phyloP scores from a whole-genome alignment of 306 rosid species.

The Quercus agrifolia region DNA sequence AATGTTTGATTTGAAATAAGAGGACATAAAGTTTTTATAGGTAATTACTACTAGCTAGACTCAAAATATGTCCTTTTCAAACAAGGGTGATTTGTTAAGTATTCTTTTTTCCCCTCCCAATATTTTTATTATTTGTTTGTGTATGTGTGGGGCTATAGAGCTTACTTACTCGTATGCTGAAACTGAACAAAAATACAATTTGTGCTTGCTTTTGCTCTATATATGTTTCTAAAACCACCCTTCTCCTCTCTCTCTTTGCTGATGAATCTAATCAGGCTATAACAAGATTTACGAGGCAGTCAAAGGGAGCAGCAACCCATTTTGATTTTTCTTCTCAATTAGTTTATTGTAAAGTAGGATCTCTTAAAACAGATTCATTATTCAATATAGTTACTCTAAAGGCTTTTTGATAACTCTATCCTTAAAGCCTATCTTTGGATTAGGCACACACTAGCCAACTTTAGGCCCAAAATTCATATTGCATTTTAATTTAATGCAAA shows the following conservation, averaged over 20 bases:
- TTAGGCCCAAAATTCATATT: background rate
- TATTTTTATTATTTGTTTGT: no score
- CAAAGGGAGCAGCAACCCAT: conserved; percentile 39
- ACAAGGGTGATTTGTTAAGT: no score
- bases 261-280: conserved; percentile 31
- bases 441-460: background rate
- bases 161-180: no score
- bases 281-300: conserved; percentile 77
- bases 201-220: conserved; percentile 50
- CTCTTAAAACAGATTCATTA: no score
- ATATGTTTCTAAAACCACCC: conserved; percentile 56
- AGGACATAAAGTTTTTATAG: no score
- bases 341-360: conserved; percentile 14
- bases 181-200: conserved; percentile 8
- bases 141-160: no score
- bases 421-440: no score
- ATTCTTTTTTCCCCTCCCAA: no score
- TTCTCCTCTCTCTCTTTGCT: background rate
- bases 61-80: no score
- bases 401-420: background rate
- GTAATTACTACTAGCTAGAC: no score
- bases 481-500: background rate
- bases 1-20: no score
- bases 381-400: no score
- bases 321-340: conserved; percentile 7